These are phyloP conservation scores for Iris macrosiphon DNA, from an alignment of 106 monocot species.

Conservation along the genomic window DNA sequence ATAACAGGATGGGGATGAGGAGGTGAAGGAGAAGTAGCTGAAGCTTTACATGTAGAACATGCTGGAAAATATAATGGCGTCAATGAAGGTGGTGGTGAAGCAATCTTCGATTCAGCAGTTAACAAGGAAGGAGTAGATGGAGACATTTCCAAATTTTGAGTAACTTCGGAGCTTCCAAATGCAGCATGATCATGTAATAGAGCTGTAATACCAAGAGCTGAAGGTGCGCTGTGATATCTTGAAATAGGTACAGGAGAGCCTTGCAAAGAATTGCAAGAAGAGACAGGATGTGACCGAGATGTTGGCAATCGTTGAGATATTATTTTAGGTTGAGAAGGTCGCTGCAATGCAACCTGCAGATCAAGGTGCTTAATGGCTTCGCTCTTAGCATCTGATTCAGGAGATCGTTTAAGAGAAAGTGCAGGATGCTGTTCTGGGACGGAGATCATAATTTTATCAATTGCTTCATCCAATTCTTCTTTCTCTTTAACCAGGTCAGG, in stretches of 20 bases:
- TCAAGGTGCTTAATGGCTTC: too few relatives aligned
- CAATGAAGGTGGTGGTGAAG: conserved; percentile 1
- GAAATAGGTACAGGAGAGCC: conserved; percentile 28
- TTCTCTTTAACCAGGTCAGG: conserved; percentile 13
- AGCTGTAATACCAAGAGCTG: conserved; percentile 61
- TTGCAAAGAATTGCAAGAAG: conserved; percentile 21
- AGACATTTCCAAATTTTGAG: conserved; percentile 11
- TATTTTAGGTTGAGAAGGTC: conserved; percentile 19
- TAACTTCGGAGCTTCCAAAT: conserved; percentile 18
- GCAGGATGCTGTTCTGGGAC: not conserved
- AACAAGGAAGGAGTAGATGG: not conserved
- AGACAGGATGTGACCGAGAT: conserved; percentile 31
- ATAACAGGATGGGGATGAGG: not conserved
- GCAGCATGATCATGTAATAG: conserved; percentile 36
- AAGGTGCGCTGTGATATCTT: conserved; percentile 54
- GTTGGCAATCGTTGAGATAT: too few relatives aligned
- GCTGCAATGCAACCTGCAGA: conserved; percentile 20
- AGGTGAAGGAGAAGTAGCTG: not conserved
- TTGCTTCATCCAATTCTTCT: conserved; percentile 8
- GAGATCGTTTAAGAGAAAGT: conserved; percentile 8
- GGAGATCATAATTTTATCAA: not conserved
- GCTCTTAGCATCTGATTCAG: conserved; percentile 11
- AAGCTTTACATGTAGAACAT: too few relatives aligned
- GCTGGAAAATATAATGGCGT: not conserved
- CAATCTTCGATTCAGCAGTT: not conserved